These are phyloP conservation scores for Penicillium griseofulvum DNA, from an alignment of 2,329 filamentous ascomycete species.

Conservation along the genomic window DNA sequence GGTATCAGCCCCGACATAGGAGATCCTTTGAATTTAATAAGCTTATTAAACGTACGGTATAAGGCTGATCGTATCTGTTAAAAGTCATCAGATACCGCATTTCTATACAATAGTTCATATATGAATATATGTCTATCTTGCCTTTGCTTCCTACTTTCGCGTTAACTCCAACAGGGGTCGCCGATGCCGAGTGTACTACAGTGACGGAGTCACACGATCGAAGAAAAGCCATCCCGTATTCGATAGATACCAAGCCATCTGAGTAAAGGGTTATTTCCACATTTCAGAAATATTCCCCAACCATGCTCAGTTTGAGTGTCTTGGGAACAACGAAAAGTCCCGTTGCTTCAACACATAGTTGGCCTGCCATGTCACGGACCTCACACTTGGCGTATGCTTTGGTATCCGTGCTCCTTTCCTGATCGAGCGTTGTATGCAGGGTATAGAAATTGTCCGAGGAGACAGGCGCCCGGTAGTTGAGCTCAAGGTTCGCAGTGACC, in stretches of 20 bases:
- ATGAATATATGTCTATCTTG: background rate
- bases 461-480: constrained; percentile 64
- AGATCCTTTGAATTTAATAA: constrained; percentile 6
- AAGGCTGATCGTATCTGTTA: background rate
- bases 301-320: constrained; percentile 41
- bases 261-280: background rate
- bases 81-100: background rate
- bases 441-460: constrained; percentile 63
- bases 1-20: constrained; percentile 20
- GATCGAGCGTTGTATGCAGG: constrained; percentile 49
- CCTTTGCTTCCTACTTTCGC: background rate
- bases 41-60: background rate
- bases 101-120: constrained; percentile 1
- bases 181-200: background rate
- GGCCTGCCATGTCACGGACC: constrained; percentile 47
- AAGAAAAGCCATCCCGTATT: background rate
- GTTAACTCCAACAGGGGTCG: background rate
- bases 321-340: constrained; percentile 60
- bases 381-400: constrained; percentile 39
- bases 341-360: constrained; percentile 57
- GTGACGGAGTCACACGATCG: background rate
- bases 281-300: constrained; percentile 43
- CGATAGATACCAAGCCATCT: background rate
- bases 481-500: constrained; percentile 56
- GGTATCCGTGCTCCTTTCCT: constrained; percentile 37